Base-by-base conservation (phyloP, 805 yeast species). In the Hanseniaspora vineae region DNA sequence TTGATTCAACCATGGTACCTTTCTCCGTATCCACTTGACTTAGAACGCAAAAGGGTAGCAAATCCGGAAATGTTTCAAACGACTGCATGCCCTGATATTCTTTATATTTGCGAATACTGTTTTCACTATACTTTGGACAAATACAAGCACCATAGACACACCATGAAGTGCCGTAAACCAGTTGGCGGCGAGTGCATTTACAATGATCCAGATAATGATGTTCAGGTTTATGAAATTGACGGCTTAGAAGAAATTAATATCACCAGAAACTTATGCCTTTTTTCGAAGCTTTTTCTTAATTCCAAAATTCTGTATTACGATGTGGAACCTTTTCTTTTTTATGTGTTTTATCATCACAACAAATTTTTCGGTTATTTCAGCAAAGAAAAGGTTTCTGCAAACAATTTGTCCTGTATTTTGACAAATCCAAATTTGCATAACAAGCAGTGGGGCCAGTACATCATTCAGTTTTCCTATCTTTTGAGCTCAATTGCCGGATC, bases 311-410 rank as follows among this genome's bases (percentile, higher is more conserved):
- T 92, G 46, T 89, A 88, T 60, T 87, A 87, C 60, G 97, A 92
- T 58, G 97, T 90, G 42, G 96, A 92, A 62, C 96, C 97, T 1
- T 90, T 90, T 56, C 75, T 84, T 59, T 92, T 92, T 59, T 92
- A 90, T 64, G 78, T 89, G 1, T 64, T 92, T 42, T 84, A 90
- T 5, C 92, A 84, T 53, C 68, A 74, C 42, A 55, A 57, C 20
- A 88, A 85, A 58, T 84, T 92, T 65, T 89, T 89, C 37, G 98
- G 98, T 0, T 92, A 92, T 62, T 92, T 92, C 60, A 84, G 95
- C 20, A 92, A 92, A 57, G 96, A 89, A 57, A 74, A 74, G 50
- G 68, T 83, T 50, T 77, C 90, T 0, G 80, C 77, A 9, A 87
- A 84, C 60, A 90, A 90, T 57, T 78, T 92, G 20, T 82, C 94